Percentiles rank a stretch among this genome's conserved stretches.
phyloP scores from a whole-genome alignment of 495 filamentous ascomycete species.

The Chaetomidium leptoderma region DNA sequence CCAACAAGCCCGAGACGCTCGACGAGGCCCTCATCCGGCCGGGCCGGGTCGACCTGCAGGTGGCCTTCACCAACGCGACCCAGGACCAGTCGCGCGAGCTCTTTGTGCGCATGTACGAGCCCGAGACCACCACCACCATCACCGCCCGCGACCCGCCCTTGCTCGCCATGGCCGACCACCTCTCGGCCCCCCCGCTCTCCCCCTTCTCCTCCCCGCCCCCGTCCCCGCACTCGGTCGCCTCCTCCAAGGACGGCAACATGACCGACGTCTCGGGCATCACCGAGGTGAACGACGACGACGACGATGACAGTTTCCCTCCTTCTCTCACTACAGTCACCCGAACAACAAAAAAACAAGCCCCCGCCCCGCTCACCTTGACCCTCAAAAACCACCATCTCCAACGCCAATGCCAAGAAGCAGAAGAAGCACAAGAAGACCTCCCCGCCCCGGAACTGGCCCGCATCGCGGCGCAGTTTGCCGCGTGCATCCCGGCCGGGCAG shows the following conservation, averaged over 20 bases:
- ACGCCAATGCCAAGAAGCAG: not conserved
- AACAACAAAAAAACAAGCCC: not conserved
- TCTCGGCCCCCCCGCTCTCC: conserved; percentile 3
- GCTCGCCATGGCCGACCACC: not conserved
- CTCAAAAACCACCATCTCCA: not conserved
- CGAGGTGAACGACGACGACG: conserved; percentile 12
- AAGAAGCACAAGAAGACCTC: not conserved
- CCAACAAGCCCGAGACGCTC: conserved; percentile 69
- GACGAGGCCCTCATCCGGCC: conserved; percentile 73
- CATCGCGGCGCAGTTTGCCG: conserved; percentile 45
- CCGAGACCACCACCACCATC: conserved; percentile 17
- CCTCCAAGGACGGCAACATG: conserved; percentile 13
- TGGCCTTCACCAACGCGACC: conserved; percentile 64
- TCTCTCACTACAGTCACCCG: not conserved
- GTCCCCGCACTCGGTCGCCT: not conserved
- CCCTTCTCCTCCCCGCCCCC: conserved; percentile 4
- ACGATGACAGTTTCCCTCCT: not conserved
- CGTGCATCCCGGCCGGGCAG: conserved; percentile 42
- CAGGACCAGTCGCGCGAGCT: conserved; percentile 59
- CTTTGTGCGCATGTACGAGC: conserved; percentile 68
- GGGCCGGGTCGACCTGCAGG: conserved; percentile 69
- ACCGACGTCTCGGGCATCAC: conserved; percentile 20
- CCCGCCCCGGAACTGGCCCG: conserved; percentile 30
- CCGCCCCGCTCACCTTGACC: not conserved
- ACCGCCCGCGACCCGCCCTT: not conserved